phyloP scores from a whole-genome alignment of 768 basidiomycete genomes.

The Psilocybe tampanensis region DNA sequence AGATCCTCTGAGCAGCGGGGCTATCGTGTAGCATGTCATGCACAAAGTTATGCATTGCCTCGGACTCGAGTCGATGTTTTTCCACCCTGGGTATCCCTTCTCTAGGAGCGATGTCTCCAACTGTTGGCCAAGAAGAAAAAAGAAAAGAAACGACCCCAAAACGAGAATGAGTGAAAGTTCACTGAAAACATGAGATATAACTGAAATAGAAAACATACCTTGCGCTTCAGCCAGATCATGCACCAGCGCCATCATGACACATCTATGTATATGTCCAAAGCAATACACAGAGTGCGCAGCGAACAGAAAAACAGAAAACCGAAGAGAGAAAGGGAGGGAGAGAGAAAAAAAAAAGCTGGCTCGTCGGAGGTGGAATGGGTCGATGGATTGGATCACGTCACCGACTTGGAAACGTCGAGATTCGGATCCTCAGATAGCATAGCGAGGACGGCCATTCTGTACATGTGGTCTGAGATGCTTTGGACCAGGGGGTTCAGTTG shows the following conservation, averaged over 20 bases:
- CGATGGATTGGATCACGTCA: background rate
- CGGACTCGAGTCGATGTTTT: constrained; percentile 79
- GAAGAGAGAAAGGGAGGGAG: background rate
- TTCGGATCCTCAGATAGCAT: constrained; percentile 81
- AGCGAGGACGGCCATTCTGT: constrained; percentile 92
- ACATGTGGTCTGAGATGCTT: constrained; percentile 97
- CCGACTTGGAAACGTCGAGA: constrained; percentile 75
- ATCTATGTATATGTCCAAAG: too few species aligned
- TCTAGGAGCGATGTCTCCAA: constrained; percentile 91
- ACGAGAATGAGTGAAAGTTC: too few species aligned
- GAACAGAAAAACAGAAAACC: background rate
- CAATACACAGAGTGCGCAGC: too few species aligned
- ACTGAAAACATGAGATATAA: background rate
- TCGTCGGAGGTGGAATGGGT: background rate
- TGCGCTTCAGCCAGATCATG: constrained; percentile 98
- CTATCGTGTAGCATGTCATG: constrained; percentile 86
- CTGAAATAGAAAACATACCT: constrained; percentile 40
- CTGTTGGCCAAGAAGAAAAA: too few species aligned
- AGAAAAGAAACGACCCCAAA: too few species aligned
- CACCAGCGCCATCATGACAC: constrained; percentile 87
- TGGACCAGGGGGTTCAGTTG: background rate
- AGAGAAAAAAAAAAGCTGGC: background rate
- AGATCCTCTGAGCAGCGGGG: constrained; percentile 67
- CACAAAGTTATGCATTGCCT: constrained; percentile 90
- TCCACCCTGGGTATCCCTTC: constrained; percentile 84